Base-by-base conservation (phyloP, 2,329 filamentous ascomycete genomes). In the Colletotrichum sp. region DNA sequence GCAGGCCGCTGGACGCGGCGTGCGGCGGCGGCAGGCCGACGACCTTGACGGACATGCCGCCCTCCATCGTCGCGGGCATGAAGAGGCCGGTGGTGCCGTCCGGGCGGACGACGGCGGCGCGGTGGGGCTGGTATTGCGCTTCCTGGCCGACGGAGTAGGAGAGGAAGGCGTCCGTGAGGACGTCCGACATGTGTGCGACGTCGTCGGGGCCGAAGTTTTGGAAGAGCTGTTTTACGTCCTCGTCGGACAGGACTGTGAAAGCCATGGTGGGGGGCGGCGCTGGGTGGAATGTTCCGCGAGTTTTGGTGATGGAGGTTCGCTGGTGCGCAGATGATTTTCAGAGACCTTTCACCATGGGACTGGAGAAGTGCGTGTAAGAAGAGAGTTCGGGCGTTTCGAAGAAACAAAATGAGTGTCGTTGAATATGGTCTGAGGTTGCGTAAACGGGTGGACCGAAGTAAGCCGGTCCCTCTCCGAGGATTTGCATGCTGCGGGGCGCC, bases 81-180 rank as follows among this genome's bases (percentile, higher is more conserved):
- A 93, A 92, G 12, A 93, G 83, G 5, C 90, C 93, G 3, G 89
- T 91, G 36, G 88, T 87, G 5, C 91, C 91, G 86, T 91, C 88
- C 66, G 87, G 88, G 15, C 90, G 88, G 66, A 89, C 90, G 66
- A 93, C 87, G 3, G 88, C 85, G 3, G 90, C 92, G 54, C 91
- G 86, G 70, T 89, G 87, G 1, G 91, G 91, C 74, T 94, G 92
- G 75, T 90, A 92, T 43, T 89, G 84, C 47, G 88, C 86, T 69
- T 92, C 90, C 29, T 87, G 88, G 5, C 89, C 88, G 16, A 90
- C 92, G 0, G 91, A 93, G 78, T 93, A 94, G 78, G 91, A 90
- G 77, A 91, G 90, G 6, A 93, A 84, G 1, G 90, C 90, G 73
- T 91, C 88, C 29, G 88, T 88, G 7, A 93, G 87, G 29, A 86